Conservation (phyloP, 108 stramenopile genomes). For the Cyclotella atomus region DNA sequence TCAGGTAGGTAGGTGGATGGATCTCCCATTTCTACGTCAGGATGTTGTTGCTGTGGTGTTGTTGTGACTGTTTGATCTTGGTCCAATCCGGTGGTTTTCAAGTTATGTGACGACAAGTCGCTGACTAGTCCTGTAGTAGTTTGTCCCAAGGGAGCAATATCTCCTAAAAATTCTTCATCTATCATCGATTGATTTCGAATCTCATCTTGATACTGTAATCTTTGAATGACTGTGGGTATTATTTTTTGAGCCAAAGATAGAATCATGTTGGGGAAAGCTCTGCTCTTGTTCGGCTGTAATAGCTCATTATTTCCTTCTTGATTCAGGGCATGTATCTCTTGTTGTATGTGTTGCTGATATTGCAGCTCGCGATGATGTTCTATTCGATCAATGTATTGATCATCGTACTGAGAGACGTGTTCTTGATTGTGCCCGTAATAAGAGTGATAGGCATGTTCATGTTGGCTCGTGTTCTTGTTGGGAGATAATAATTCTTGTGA, state of each 20-base stretch:
- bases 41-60: not conserved
- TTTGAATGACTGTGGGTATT: conserved; percentile 20
- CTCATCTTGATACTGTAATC: conserved; percentile 10
- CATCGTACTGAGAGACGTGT: too few species aligned
- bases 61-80: not conserved
- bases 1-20: conserved; percentile 35
- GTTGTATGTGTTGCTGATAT: not conserved
- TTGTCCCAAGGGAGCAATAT: conserved; percentile 15
- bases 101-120: not conserved
- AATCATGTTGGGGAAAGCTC: not conserved
- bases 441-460: not conserved
- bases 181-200: not conserved
- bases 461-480: not conserved
- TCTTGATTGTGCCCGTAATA: not conserved
- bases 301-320: not conserved
- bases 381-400: not conserved
- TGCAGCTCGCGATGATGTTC: not conserved
- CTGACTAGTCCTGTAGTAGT: not conserved
- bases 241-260: conserved; percentile 13
- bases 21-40: conserved; percentile 24
- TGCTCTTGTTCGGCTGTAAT: not conserved
- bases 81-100: conserved; percentile 31
- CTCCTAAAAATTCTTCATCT: conserved; percentile 9
- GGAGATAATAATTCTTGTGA: not conserved
- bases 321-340: not conserved